Percentiles rank a stretch among this genome's conserved stretches.
These are phyloP conservation scores for Colletotrichum cordylinicola DNA, from an alignment of 2,329 filamentous ascomycete genomes.

Conservation along the genomic window DNA sequence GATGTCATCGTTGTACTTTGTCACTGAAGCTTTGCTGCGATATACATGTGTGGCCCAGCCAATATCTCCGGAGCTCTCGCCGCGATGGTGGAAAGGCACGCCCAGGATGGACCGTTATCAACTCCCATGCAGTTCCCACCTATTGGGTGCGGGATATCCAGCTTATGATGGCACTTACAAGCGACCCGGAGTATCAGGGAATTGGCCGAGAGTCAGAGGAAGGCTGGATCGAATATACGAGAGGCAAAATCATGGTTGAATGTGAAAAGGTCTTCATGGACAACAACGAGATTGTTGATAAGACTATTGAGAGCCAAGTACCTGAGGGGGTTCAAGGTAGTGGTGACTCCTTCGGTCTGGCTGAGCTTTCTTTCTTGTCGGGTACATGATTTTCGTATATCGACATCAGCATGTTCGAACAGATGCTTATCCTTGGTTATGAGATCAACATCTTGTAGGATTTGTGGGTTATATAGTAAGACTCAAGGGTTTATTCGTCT, in stretches of 20 bases:
- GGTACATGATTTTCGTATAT: background rate
- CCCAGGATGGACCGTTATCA: rapidly evolving
- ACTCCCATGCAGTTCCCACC: rapidly evolving
- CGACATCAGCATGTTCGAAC: background rate
- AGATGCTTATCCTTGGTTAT: background rate
- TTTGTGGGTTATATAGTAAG: background rate
- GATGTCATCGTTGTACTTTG: rapidly evolving
- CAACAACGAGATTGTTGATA: background rate
- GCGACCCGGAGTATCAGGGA: rapidly evolving
- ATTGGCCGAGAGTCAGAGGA: rapidly evolving
- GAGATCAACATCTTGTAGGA: background rate
- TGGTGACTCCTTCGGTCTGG: background rate
- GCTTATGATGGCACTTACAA: background rate
- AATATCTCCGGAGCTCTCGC: background rate
- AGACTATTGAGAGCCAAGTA: rapidly evolving
- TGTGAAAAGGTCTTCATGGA: background rate
- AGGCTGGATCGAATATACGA: rapidly evolving
- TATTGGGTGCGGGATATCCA: rapidly evolving
- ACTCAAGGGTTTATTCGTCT: rapidly evolving
- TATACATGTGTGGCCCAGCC: background rate
- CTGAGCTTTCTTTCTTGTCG: rapidly evolving
- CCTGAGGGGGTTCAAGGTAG: rapidly evolving
- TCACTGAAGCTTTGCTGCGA: rapidly evolving
- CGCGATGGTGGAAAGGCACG: background rate
- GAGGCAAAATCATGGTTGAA: background rate